These are phyloP conservation scores for Eucalyptus victrix DNA, from an alignment of 345 rosid genomes.

Conservation along the genomic window DNA sequence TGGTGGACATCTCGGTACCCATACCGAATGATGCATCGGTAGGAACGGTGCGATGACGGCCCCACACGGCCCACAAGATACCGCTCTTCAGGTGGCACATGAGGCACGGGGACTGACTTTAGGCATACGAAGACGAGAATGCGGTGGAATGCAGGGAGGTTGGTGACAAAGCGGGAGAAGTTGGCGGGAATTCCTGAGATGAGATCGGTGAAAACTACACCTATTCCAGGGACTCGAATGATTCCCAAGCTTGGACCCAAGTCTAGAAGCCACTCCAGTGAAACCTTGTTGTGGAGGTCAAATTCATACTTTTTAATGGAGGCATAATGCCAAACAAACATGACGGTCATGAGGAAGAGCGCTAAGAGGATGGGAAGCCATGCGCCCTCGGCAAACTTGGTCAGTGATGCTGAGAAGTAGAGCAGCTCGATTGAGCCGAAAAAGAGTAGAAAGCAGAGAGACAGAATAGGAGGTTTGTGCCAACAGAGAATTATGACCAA, in stretches of 20 bases:
- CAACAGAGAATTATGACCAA: conserved; percentile 86
- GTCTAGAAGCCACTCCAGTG: conserved; percentile 94
- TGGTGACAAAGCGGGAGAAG: conserved; percentile 96
- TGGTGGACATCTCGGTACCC: conserved; percentile 49
- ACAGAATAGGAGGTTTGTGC: conserved; percentile 77
- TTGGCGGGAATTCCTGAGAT: conserved; percentile 95
- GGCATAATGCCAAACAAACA: conserved; percentile 97
- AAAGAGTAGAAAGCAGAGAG: conserved; percentile 66
- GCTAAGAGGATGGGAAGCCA: conserved; percentile 99
- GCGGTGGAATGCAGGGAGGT: conserved; percentile 96
- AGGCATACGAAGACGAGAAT: conserved; percentile 84
- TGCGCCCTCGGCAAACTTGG: conserved; percentile 94
- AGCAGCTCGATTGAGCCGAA: conserved; percentile 84
- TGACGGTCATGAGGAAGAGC: conserved; percentile 67
- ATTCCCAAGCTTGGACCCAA: conserved; percentile 91
- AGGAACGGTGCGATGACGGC: conserved; percentile 46
- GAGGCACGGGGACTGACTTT: conserved; percentile 91
- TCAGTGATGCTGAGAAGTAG: conserved; percentile 96
- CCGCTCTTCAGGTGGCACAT: conserved; percentile 79
- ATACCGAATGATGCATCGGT: conserved; percentile 50
- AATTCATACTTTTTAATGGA: conserved; percentile 89
- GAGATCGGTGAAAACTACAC: conserved; percentile 87
- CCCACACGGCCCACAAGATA: conserved; percentile 96
- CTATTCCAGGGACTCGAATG: conserved; percentile 88
- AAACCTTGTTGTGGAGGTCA: conserved; percentile 94